These are phyloP conservation scores for Flaveria floridana DNA, from an alignment of 140 eudicot species.

Conservation along the genomic window DNA sequence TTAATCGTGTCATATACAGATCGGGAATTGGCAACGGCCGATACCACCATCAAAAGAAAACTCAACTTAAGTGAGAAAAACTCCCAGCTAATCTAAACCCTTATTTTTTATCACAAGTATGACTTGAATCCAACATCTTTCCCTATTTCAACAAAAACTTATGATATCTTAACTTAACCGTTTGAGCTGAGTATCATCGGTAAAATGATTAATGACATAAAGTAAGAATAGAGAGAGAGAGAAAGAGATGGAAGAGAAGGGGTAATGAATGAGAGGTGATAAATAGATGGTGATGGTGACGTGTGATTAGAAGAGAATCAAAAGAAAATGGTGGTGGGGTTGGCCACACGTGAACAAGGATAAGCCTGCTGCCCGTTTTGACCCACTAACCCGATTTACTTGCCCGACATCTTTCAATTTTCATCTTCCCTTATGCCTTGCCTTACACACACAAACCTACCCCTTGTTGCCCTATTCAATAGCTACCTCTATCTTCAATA, in stretches of 20 bases:
- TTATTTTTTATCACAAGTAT: too few relatives aligned
- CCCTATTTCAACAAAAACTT: too few relatives aligned
- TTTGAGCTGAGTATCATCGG: too few relatives aligned
- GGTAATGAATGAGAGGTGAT: constrained; percentile 12
- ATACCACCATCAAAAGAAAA: too few relatives aligned
- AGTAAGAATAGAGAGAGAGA: not conserved
- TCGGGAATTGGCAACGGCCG: too few relatives aligned
- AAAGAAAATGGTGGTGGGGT: constrained; percentile 33
- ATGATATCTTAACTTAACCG: too few relatives aligned
- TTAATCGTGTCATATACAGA: too few relatives aligned
- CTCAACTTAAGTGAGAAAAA: too few relatives aligned
- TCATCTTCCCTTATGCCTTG: constrained; percentile 21
- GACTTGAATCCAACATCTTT: too few relatives aligned
- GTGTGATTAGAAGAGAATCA: constrained; percentile 40
- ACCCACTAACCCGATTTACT: constrained; percentile 30
- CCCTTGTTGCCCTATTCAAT: constrained; percentile 9
- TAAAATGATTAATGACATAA: not conserved
- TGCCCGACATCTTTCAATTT: constrained; percentile 37
- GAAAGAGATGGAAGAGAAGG: too few relatives aligned
- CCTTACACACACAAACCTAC: constrained; percentile 28
- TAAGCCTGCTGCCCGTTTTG: constrained; percentile 38
- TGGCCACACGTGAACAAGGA: constrained; percentile 42
- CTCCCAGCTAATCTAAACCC: too few relatives aligned
- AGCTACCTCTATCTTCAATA: too few relatives aligned
- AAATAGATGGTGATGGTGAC: constrained; percentile 29